Evolutionary conservation across 352 stramenopile genomes (phyloP).

Genomic region (Elongisporangium anandrum): DNA sequence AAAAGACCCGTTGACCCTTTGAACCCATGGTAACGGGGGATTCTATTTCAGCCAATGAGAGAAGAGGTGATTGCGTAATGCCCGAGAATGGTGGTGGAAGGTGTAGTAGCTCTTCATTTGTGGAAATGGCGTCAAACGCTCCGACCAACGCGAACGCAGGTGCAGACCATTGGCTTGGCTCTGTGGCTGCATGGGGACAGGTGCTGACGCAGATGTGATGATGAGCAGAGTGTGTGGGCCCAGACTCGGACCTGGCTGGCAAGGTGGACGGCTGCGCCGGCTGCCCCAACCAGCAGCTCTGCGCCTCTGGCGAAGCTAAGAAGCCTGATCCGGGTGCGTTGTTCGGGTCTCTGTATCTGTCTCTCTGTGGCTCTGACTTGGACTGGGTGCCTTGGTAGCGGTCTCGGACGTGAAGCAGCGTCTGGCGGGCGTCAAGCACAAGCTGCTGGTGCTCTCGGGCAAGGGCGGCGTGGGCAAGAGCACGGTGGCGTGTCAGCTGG

Average conservation of each 20-base stretch:
- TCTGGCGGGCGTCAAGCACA: constrained; percentile 90
- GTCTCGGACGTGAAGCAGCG: constrained; percentile 88
- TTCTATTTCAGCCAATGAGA: constrained; percentile 1
- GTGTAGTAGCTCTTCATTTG: neutral
- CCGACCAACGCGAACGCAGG: constrained; percentile 68
- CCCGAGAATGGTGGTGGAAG: neutral
- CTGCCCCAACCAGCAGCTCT: constrained; percentile 97
- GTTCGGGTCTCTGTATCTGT: constrained; percentile 8
- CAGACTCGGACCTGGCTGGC: constrained; percentile 91
- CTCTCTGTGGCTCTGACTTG: constrained; percentile 31
- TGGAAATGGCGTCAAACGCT: constrained; percentile 29
- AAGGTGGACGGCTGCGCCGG: constrained; percentile 94
- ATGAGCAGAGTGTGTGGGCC: constrained; percentile 89
- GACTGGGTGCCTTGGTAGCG: constrained; percentile 27
- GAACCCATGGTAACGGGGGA: neutral
- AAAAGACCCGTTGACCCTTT: neutral
- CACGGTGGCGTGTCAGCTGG: constrained; percentile 97
- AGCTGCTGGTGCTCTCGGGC: constrained; percentile 98
- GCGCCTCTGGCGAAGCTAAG: constrained; percentile 89
- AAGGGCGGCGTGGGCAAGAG: constrained; percentile 99
- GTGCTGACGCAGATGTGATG: constrained; percentile 1
- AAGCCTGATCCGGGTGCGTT: constrained; percentile 73
- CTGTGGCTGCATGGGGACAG: neutral
- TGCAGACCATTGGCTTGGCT: constrained; percentile 5
- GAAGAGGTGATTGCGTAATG: constrained; percentile 4